These are phyloP conservation scores for Solidago caesia DNA, from an alignment of 129 eudicot species.

Conservation along the genomic window DNA sequence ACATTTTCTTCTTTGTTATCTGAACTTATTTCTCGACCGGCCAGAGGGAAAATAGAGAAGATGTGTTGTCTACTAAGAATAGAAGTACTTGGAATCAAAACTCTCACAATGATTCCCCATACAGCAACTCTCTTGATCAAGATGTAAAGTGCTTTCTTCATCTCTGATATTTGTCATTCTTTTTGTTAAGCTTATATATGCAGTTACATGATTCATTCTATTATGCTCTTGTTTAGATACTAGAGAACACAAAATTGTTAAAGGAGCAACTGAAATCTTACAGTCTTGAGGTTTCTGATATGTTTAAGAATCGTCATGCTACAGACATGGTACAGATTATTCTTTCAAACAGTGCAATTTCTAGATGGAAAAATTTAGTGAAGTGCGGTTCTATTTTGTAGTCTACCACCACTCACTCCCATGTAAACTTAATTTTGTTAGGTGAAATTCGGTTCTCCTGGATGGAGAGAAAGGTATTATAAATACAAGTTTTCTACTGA, in stretches of 20 bases:
- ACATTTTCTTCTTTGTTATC: neutral
- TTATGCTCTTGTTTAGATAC: constrained; percentile 27
- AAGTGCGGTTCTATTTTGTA: no score
- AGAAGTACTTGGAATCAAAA: neutral
- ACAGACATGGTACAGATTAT: constrained; percentile 35
- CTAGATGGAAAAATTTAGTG: no score
- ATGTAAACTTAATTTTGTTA: constrained; percentile 10
- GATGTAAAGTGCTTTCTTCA: neutral
- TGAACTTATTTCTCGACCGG: neutral
- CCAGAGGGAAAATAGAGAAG: neutral
- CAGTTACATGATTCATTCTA: neutral
- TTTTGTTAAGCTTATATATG: neutral
- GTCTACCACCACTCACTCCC: neutral
- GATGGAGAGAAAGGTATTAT: constrained; percentile 51
- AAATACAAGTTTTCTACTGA: constrained; percentile 46
- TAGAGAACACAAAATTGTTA: constrained; percentile 44
- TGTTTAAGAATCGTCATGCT: constrained; percentile 31
- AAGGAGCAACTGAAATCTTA: constrained; percentile 37
- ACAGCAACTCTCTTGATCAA: neutral
- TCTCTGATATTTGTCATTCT: neutral
- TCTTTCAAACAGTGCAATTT: neutral
- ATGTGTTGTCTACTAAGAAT: neutral
- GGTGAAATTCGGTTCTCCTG: constrained; percentile 47
- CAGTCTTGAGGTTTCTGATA: constrained; percentile 26
- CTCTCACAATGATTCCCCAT: neutral